These are phyloP conservation scores for Paramecium biaurelia DNA, from an alignment of 73 alveolate genomes.

Conservation along the genomic window DNA sequence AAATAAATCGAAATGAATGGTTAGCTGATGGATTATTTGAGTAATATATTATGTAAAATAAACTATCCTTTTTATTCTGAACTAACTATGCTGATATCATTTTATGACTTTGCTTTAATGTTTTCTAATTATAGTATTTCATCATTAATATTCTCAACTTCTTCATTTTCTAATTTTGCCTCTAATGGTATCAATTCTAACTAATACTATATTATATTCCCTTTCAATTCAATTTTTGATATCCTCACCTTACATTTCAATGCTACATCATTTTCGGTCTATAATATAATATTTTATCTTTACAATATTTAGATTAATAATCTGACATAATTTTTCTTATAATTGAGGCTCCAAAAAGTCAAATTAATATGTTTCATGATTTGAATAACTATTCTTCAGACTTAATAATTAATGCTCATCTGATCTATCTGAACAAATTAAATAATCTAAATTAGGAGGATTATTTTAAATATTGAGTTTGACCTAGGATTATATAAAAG, in stretches of 20 bases:
- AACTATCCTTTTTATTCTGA: background rate
- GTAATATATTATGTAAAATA: background rate
- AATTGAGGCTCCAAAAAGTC: background rate
- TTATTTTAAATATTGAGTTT: background rate
- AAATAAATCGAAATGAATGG: background rate
- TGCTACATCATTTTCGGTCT: background rate
- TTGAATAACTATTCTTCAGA: background rate
- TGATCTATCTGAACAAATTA: background rate
- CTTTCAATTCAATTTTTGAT: background rate
- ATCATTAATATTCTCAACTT: background rate
- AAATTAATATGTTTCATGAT: background rate
- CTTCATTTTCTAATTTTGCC: background rate
- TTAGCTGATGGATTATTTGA: background rate
- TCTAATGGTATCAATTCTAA: background rate
- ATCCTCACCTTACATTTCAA: background rate
- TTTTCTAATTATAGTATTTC: background rate
- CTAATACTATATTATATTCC: background rate
- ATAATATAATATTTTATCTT: background rate
- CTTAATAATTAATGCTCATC: background rate
- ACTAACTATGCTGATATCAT: background rate
- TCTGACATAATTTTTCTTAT: background rate
- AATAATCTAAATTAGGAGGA: background rate
- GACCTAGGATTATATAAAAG: background rate
- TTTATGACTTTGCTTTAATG: background rate
- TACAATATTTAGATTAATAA: background rate